Conservation (phyloP, 192 early-diverging fungal species). For the Pilobolus umbonatus region DNA sequence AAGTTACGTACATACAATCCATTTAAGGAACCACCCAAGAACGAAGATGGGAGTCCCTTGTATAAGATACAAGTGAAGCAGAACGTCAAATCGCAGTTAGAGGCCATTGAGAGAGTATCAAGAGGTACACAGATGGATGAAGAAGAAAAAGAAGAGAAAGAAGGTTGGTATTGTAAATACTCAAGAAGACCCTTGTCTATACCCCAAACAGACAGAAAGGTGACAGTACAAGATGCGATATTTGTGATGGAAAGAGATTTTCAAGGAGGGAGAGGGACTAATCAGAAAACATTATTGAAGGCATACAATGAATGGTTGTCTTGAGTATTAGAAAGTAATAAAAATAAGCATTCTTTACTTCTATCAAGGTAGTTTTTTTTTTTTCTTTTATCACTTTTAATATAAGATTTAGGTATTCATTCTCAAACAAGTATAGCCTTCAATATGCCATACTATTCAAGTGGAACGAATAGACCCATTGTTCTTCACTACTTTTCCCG, state of each 20-base stretch:
- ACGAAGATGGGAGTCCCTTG: constrained; percentile 47
- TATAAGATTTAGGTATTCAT: not conserved
- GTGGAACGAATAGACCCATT: not conserved
- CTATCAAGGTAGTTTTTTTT: not conserved
- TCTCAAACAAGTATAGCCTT: not conserved
- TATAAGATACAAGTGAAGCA: constrained; percentile 63
- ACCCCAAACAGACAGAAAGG: constrained; percentile 45
- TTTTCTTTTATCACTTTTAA: not conserved
- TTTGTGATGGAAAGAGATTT: constrained; percentile 70
- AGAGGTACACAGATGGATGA: constrained; percentile 55
- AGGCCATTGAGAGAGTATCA: constrained; percentile 66
- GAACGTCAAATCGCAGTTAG: constrained; percentile 66
- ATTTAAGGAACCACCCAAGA: constrained; percentile 53
- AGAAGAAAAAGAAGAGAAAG: constrained; percentile 21
- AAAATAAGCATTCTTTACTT: not conserved
- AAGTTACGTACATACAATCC: constrained; percentile 66
- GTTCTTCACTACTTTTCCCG: constrained; percentile 24
- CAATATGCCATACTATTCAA: not conserved
- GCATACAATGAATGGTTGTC: constrained; percentile 40
- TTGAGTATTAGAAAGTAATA: constrained; percentile 13
- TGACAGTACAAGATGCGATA: constrained; percentile 69
- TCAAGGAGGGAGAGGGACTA: constrained; percentile 39
- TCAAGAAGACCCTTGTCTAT: constrained; percentile 19
- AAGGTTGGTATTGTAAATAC: not conserved
- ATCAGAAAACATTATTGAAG: constrained; percentile 42